A percentile compares a stretch with the other conserved stretches of the same genome.
phyloP scores from a whole-genome alignment of 1,284 basidiomycete genomes.

The Sanghuangporus baumii region DNA sequence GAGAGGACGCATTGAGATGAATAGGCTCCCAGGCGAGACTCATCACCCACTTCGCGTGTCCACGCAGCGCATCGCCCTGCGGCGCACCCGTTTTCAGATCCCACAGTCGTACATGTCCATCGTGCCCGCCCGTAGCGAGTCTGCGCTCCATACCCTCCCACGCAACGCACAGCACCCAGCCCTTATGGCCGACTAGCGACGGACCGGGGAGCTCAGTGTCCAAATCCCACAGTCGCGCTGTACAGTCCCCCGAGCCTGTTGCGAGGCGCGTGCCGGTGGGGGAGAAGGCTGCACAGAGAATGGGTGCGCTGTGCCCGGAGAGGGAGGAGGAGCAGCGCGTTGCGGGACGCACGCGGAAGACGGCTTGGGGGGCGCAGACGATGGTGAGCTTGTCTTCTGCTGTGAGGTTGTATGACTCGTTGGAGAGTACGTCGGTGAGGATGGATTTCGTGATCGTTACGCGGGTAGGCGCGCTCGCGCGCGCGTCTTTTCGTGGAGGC shows the following conservation, averaged over 20 bases:
- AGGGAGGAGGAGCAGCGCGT: constrained; percentile 91
- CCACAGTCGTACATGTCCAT: constrained; percentile 88
- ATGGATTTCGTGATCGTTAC: constrained; percentile 79
- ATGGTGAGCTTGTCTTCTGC: constrained; percentile 85
- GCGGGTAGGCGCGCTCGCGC: constrained; percentile 61
- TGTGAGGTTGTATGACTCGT: constrained; percentile 67
- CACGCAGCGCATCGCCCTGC: constrained; percentile 79
- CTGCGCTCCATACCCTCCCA: constrained; percentile 93
- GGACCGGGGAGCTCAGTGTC: constrained; percentile 90
- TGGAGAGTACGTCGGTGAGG: constrained; percentile 69
- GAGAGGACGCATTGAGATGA: constrained; percentile 76
- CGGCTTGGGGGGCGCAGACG: constrained; percentile 90
- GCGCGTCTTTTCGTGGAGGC: constrained; percentile 43
- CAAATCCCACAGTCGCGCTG: constrained; percentile 92
- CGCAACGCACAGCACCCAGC: constrained; percentile 96
- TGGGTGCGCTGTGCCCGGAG: constrained; percentile 88
- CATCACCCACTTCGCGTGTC: constrained; percentile 96
- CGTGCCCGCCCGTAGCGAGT: constrained; percentile 88
- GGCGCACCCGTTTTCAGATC: constrained; percentile 84
- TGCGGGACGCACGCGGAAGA: constrained; percentile 91
- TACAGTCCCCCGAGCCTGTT: constrained; percentile 94
- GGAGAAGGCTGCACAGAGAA: constrained; percentile 93
- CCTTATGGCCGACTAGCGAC: constrained; percentile 83
- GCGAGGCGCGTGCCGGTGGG: constrained; percentile 89
- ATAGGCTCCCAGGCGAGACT: constrained; percentile 97